These are phyloP conservation scores for Cenococcum geophilum DNA, from an alignment of 495 filamentous ascomycete genomes.

Conservation along the genomic window DNA sequence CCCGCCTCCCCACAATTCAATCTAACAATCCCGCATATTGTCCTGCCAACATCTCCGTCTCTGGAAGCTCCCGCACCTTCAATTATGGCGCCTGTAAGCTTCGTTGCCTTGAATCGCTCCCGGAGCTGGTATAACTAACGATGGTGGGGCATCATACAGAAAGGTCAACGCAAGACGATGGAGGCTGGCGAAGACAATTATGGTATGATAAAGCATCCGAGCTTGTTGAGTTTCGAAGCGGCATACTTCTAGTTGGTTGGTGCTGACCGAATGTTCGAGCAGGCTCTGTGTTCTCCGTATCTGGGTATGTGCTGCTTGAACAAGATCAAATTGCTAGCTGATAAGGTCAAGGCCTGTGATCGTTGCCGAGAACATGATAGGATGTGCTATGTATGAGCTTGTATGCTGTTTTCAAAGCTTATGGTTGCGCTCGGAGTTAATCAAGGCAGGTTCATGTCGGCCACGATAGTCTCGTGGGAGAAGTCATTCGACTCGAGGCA, in stretches of 20 bases:
- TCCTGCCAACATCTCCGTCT: neutral
- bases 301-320: slow-evolving; percentile 53
- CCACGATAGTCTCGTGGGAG: slow-evolving; percentile 81
- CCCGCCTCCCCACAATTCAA: slow-evolving; percentile 24
- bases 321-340: slow-evolving; percentile 27
- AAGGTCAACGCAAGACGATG: slow-evolving; percentile 18
- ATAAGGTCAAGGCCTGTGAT: slow-evolving; percentile 72
- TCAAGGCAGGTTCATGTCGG: slow-evolving; percentile 70
- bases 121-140: slow-evolving; percentile 10
- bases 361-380: slow-evolving; percentile 95
- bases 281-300: slow-evolving; percentile 76
- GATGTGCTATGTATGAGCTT: slow-evolving; percentile 99
- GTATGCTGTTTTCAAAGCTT: slow-evolving; percentile 44
- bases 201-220: slow-evolving; percentile 41
- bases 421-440: slow-evolving; percentile 6
- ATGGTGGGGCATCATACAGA: slow-evolving; percentile 19
- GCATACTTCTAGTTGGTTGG: slow-evolving; percentile 12
- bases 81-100: slow-evolving; percentile 34
- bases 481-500: slow-evolving; percentile 94
- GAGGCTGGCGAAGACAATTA: slow-evolving; percentile 49
- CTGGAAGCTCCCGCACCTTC: slow-evolving; percentile 1
- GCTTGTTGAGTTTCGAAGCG: slow-evolving; percentile 6
- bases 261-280: slow-evolving; percentile 15
- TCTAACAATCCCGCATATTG: neutral
- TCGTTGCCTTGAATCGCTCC: neutral